Conservation (phyloP, 1,284 basidiomycete genomes). For the Mycosarcoma mackinlayi region DNA sequence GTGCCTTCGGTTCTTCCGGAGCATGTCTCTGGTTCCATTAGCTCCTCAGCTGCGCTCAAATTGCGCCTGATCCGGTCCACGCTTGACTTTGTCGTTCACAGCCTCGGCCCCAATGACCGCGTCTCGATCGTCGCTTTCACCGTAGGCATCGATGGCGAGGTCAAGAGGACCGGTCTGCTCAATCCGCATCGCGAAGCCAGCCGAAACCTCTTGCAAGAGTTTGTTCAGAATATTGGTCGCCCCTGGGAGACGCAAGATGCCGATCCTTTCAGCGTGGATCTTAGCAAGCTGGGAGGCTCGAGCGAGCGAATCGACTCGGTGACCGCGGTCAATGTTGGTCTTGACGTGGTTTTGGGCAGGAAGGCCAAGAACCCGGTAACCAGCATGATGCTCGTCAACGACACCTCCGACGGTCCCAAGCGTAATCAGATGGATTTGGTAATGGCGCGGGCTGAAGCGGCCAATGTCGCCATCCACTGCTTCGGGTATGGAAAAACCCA, state of each 20-base stretch:
- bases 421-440: slow-evolving; percentile 99
- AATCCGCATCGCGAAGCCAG: slow-evolving; percentile 49
- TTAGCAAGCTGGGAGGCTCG: slow-evolving; percentile 53
- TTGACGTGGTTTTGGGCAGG: slow-evolving; percentile 92
- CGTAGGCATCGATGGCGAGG: slow-evolving; percentile 55
- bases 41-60: slow-evolving; percentile 76
- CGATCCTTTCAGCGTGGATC: slow-evolving; percentile 59
- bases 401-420: slow-evolving; percentile 86
- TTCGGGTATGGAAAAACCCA: slow-evolving; percentile 96
- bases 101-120: slow-evolving; percentile 59
- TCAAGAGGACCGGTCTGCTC: slow-evolving; percentile 56
- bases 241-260: slow-evolving; percentile 49
- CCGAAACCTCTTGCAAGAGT: slow-evolving; percentile 44
- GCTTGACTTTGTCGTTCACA: slow-evolving; percentile 60
- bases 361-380: slow-evolving; percentile 88
- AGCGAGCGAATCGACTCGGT: slow-evolving; percentile 60
- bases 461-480: slow-evolving; percentile 93
- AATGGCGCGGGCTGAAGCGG: slow-evolving; percentile 92
- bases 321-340: slow-evolving; percentile 62
- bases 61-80: slow-evolving; percentile 60
- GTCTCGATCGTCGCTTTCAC: slow-evolving; percentile 58
- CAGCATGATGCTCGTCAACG: slow-evolving; percentile 91
- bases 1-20: slow-evolving; percentile 73
- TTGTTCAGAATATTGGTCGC: slow-evolving; percentile 56
- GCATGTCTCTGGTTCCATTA: slow-evolving; percentile 72